Percentiles rank a stretch among this genome's conserved stretches.
Evolutionary conservation across 352 stramenopile species (phyloP).

Genomic region (Globisporangium solare): DNA sequence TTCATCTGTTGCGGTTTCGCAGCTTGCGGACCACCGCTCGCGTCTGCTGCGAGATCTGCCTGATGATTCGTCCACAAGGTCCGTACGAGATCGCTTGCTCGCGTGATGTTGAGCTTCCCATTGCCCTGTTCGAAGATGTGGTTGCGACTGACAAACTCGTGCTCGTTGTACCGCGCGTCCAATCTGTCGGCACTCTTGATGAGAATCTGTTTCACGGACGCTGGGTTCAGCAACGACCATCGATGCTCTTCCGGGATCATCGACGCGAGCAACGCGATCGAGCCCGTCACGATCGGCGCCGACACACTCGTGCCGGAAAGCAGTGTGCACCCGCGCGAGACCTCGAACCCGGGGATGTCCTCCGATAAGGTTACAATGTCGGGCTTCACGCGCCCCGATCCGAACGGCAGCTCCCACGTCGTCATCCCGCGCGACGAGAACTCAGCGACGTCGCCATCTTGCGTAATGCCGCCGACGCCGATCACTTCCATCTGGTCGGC

Average conservation of each 20-base stretch:
- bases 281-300: slow-evolving; percentile 73
- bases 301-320: slow-evolving; percentile 84
- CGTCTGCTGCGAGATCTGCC: slow-evolving; percentile 13
- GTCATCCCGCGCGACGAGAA: slow-evolving; percentile 87
- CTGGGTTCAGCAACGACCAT: slow-evolving; percentile 58
- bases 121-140: slow-evolving; percentile 86
- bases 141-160: slow-evolving; percentile 49
- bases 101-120: slow-evolving; percentile 65
- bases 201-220: slow-evolving; percentile 69
- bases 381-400: slow-evolving; percentile 81
- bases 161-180: slow-evolving; percentile 22
- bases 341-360: slow-evolving; percentile 59
- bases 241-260: slow-evolving; percentile 49
- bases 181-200: slow-evolving; percentile 48
- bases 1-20: background rate
- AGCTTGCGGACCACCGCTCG: background rate
- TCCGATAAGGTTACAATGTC: slow-evolving; percentile 72
- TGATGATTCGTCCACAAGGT: slow-evolving; percentile 35
- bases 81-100: slow-evolving; percentile 41
- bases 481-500: slow-evolving; percentile 85
- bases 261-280: slow-evolving; percentile 71
- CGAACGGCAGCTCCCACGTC: slow-evolving; percentile 79
- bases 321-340: slow-evolving; percentile 43
- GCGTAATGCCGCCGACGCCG: slow-evolving; percentile 69
- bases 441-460: slow-evolving; percentile 45